Base-by-base conservation (phyloP, 768 basidiomycete genomes). In the Lactifluus rugatus region DNA sequence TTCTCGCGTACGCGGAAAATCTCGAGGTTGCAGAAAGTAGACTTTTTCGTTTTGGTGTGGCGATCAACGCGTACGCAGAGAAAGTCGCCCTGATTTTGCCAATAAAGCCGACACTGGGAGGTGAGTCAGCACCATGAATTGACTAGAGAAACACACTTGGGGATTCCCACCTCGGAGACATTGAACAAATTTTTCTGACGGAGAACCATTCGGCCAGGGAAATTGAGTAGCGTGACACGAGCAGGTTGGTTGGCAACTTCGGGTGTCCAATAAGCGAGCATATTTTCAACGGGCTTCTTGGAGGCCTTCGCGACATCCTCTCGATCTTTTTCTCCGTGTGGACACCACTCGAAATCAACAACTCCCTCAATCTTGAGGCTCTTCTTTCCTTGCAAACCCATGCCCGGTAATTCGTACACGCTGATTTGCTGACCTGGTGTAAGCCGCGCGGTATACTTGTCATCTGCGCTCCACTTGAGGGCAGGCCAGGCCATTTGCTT, bases 41-140 rank as follows among this genome's bases (percentile, higher is more conserved):
- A 93, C 75, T 98, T 98, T 74, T 95, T 96, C 5, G 95, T 95
- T 75, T 98, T 98, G 25, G 93, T 94, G 70, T 96, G 93, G 50
- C 95, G 87, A 74, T 98, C 96, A 55, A 99, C 96, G 74, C 96
- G 97, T 71, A 98, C 95, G 67, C 96, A 98, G 16, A 99, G 82
- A 76, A 91, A 98, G 71, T 98, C 93, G 36, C 95, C 96, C 69
- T 93, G 89, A 67, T 93, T 95, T 75, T 99, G 96, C 93, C 93
- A 99, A 72, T 88, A 87, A 44, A 99, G 80, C 74, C 96, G 96
- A 71, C 95, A 97, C 94, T 98, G 67, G 10, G 66, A 44, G 36
- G 37, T 17, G 37, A 23, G 39, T 39, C 6, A 37, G 51, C 41
- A 23, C 46, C 11, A 14, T 34, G 16, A 17, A 19, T 14, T 3